These are phyloP conservation scores for Nosema bombycis DNA, from an alignment of 371 early-diverging fungal species.

Conservation along the genomic window DNA sequence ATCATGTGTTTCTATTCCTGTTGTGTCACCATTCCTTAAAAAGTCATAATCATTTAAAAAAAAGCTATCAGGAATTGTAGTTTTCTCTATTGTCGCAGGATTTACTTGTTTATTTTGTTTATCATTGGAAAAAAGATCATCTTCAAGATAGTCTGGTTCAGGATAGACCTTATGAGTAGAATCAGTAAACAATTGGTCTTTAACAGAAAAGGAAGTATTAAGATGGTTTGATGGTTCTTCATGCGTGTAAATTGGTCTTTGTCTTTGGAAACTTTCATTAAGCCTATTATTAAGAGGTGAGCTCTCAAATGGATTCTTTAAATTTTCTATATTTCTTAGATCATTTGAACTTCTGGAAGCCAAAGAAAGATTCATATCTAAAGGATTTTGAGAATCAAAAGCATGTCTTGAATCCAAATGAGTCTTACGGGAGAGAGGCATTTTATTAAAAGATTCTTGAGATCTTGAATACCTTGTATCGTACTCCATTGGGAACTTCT, in stretches of 20 bases:
- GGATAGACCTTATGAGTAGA: not conserved
- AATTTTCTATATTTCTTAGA: not conserved
- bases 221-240: no score
- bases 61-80: not conserved
- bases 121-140: conserved; percentile 14
- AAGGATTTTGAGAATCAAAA: not conserved
- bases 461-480: not conserved
- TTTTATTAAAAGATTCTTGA: not conserved
- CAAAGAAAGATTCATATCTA: not conserved
- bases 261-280: not conserved
- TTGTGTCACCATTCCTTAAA: conserved; percentile 10
- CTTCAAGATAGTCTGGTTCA: not conserved
- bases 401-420: not conserved
- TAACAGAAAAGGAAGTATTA: no score
- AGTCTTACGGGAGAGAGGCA: not conserved
- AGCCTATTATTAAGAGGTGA: not conserved
- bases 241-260: no score
- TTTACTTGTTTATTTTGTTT: conserved; percentile 3
- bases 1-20: not conserved
- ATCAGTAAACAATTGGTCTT: no score
- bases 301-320: not conserved
- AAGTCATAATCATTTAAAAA: conserved; percentile 37
- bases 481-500: not conserved
- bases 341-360: not conserved
- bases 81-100: not conserved